Evolutionary conservation across 2,329 filamentous ascomycete species (phyloP).

Genomic region (Allantophomopsis lycopodina): DNA sequence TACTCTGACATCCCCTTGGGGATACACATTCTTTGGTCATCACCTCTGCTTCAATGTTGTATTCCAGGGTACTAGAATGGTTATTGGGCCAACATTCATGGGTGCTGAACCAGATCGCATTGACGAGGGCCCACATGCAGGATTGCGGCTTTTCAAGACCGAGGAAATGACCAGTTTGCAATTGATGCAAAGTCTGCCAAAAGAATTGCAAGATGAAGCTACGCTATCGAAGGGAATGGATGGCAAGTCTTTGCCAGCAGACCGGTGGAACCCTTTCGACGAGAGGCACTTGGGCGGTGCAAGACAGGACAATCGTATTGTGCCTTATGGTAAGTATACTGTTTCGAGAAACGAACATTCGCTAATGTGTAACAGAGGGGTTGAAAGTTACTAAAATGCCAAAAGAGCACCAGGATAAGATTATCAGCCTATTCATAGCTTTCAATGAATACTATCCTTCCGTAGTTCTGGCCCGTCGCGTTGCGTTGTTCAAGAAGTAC

Average conservation of each 20-base stretch:
- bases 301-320: conserved; percentile 60
- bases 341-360: too few relatives aligned
- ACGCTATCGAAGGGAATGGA: conserved; percentile 37
- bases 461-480: conserved; percentile 22
- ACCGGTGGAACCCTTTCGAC: conserved; percentile 67
- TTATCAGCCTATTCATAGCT: too few relatives aligned
- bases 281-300: conserved; percentile 66
- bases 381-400: conserved; percentile 30
- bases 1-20: conserved; percentile 5
- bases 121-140: conserved; percentile 3
- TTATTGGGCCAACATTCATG: conserved; percentile 62
- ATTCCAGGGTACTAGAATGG: conserved; percentile 46
- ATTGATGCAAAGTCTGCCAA: conserved; percentile 10
- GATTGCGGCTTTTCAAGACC: conserved; percentile 19
- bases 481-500: conserved; percentile 35
- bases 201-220: conserved; percentile 42
- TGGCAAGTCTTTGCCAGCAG: conserved; percentile 19
- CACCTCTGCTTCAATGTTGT: conserved; percentile 63
- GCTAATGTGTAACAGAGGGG: conserved; percentile 28
- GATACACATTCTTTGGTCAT: conserved; percentile 45
- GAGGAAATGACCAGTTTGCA: conserved; percentile 1
- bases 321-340: conserved; percentile 31
- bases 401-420: conserved; percentile 26
- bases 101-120: conserved; percentile 60
- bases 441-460: too few relatives aligned